Percentiles rank a stretch among this genome's conserved stretches.
Evolutionary conservation across 2,329 filamentous ascomycete genomes (phyloP).

Genomic region (Diaporthe aspalathi): DNA sequence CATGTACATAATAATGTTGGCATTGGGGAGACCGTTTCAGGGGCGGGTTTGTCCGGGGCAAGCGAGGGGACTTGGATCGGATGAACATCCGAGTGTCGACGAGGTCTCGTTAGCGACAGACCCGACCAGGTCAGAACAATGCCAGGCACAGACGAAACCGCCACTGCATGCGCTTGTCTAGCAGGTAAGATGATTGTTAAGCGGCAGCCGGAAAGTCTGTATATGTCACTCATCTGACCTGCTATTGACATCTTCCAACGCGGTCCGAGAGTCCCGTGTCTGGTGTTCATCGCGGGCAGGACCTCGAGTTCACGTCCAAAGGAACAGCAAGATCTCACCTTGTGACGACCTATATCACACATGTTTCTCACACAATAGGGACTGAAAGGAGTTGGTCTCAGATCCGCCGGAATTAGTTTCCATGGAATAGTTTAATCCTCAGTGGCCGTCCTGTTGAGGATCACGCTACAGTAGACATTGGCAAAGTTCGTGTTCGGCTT

Average conservation of each 20-base stretch:
- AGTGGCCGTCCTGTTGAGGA: no score
- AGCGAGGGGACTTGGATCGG: conserved; percentile 6
- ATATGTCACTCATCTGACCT: neutral
- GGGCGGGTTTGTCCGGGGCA: conserved; percentile 14
- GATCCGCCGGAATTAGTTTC: neutral
- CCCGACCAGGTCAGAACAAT: neutral
- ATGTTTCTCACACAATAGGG: no score
- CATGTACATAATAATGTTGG: neutral
- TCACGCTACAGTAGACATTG: neutral
- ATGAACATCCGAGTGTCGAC: conserved; percentile 15
- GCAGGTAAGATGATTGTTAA: neutral
- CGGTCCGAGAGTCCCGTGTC: no score
- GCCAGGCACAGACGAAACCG: neutral
- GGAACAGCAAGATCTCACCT: neutral
- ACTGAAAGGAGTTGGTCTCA: no score
- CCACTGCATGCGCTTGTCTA: neutral
- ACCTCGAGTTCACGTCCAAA: neutral
- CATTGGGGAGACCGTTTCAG: conserved; percentile 11
- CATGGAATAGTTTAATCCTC: neutral
- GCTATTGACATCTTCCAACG: neutral
- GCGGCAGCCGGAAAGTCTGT: neutral
- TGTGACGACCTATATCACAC: neutral
- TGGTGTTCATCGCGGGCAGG: neutral
- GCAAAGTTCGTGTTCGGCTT: neutral
- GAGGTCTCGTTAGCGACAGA: neutral